Base-by-base conservation (phyloP, 1,284 basidiomycete genomes). In the Marasmius fiardii region DNA sequence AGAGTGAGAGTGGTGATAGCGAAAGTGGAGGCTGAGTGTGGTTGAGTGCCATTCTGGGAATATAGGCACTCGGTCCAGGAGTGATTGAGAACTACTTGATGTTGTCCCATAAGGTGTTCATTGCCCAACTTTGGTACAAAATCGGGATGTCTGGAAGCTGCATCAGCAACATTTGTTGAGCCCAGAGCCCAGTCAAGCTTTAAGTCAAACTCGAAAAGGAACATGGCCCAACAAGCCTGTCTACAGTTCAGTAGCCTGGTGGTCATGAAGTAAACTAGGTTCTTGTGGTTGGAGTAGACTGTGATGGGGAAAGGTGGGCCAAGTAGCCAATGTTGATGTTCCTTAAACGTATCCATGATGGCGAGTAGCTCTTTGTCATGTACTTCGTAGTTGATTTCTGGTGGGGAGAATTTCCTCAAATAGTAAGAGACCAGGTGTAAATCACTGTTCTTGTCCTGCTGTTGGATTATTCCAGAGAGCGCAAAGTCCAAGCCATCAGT, bases 301-400 rank as follows among this genome's bases (percentile, higher is more conserved):
- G 54, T 51, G 51, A 69, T 60, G 5, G 63, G 63, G 20, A 44
- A 33, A 3, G 55, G 52, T 4, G 64, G 58, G 35, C 69, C 66
- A 6, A 68, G 57, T 6, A 75, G 62, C 64, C 66, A 74, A 18
- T 64, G 35, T 1, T 66, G 60, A 68, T 65, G 65, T 34, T 69
- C 66, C 5, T 53, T 55, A 37, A 77, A 72, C 0, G 67, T 58
- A 0, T 71, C 64, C 0, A 76, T 51, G 33, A 76, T 65, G 0
- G 67, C 68, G 1, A 75, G n/a, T n/a, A n/a, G n/a, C n/a, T n/a
- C n/a, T n/a, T n/a, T n/a, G n/a, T n/a, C n/a, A n/a, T n/a, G n/a
- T 67, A 0, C 76, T 65, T 60, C 75, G 39, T 74, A 71, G 60
- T 73, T 73, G 45, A 67, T 68, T 60, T 75, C 68, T 0, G 68